phyloP scores from a whole-genome alignment of 768 basidiomycete species.

The Hericium erinaceus region DNA sequence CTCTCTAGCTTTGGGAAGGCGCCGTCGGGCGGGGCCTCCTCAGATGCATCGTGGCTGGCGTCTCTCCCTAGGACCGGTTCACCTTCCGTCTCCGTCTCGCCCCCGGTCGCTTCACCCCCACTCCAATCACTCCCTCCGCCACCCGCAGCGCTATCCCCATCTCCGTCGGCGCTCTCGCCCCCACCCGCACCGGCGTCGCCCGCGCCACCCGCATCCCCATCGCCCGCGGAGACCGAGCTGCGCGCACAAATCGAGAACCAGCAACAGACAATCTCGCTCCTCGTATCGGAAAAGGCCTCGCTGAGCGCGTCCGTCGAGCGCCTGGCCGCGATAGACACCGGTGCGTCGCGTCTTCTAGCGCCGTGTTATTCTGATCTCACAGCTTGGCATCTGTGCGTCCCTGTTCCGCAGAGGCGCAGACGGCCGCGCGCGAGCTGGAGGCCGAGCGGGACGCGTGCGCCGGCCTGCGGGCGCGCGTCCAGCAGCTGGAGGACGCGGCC shows the following conservation, averaged over 20 bases:
- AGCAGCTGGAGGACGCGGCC: constrained; percentile 32
- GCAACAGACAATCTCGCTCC: constrained; percentile 64
- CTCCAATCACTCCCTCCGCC: constrained; percentile 28
- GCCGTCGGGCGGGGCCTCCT: constrained; percentile 22
- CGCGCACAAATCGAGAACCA: constrained; percentile 41
- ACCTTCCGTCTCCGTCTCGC: constrained; percentile 18
- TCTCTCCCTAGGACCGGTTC: constrained; percentile 39
- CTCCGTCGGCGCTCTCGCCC: constrained; percentile 6
- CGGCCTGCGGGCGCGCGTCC: constrained; percentile 24
- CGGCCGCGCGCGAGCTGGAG: constrained; percentile 14
- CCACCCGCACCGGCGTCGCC: background rate
- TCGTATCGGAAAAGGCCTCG: constrained; percentile 42
- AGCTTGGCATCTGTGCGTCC: background rate
- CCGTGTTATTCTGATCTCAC: background rate
- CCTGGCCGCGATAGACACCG: constrained; percentile 47
- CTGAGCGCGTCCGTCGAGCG: constrained; percentile 40
- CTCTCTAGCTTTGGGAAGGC: constrained; percentile 32
- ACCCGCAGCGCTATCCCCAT: constrained; percentile 10
- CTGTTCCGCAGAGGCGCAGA: constrained; percentile 15
- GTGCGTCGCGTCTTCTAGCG: constrained; percentile 30
- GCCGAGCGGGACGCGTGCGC: constrained; percentile 13
- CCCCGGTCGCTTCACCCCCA: constrained; percentile 11
- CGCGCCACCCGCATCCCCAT: background rate
- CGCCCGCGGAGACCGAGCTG: constrained; percentile 16
- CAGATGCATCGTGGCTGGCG: constrained; percentile 47